phyloP scores from a whole-genome alignment of 371 early-diverging fungal species.

The Mycotypha africana region DNA sequence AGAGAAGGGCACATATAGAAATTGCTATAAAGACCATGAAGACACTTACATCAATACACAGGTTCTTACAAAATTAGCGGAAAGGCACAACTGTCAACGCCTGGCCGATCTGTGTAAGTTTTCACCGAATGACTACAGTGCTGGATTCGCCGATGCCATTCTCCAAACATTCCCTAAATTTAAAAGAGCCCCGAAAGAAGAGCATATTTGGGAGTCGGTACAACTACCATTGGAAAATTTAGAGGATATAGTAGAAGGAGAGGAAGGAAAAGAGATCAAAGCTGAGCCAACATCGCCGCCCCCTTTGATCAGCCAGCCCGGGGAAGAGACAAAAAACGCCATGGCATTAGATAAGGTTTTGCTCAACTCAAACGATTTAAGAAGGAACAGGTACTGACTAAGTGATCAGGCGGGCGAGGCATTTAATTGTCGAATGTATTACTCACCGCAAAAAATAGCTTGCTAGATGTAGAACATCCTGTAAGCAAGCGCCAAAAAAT shows the following conservation, averaged over 20 bases:
- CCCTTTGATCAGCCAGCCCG: not conserved
- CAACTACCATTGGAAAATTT: slow-evolving; percentile 16
- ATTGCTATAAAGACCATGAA: slow-evolving; percentile 19
- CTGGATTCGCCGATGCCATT: slow-evolving; percentile 16
- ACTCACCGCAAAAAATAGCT: too few relatives aligned
- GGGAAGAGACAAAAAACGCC: slow-evolving; percentile 14
- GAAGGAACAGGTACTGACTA: slow-evolving; percentile 17
- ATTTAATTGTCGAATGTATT: too few relatives aligned
- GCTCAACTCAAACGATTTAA: slow-evolving; percentile 9
- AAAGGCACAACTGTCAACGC: slow-evolving; percentile 4
- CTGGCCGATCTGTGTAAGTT: slow-evolving; percentile 21
- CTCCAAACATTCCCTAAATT: slow-evolving; percentile 18
- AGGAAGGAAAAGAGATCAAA: slow-evolving; percentile 3
- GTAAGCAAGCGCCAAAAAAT: slow-evolving; percentile 1
- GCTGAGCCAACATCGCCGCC: slow-evolving; percentile 20
- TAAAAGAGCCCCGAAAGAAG: slow-evolving; percentile 19
- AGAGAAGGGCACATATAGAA: slow-evolving; percentile 4
- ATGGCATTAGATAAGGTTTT: slow-evolving; percentile 24
- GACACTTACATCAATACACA: slow-evolving; percentile 19
- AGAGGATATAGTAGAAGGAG: slow-evolving; percentile 5
- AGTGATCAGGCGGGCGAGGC: too few relatives aligned
- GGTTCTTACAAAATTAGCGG: slow-evolving; percentile 14
- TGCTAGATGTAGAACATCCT: too few relatives aligned
- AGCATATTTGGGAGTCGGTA: slow-evolving; percentile 21
- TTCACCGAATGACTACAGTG: slow-evolving; percentile 18